These are phyloP conservation scores for Amaranthus palmeri DNA, from an alignment of 148 eudicot species.

Conservation along the genomic window DNA sequence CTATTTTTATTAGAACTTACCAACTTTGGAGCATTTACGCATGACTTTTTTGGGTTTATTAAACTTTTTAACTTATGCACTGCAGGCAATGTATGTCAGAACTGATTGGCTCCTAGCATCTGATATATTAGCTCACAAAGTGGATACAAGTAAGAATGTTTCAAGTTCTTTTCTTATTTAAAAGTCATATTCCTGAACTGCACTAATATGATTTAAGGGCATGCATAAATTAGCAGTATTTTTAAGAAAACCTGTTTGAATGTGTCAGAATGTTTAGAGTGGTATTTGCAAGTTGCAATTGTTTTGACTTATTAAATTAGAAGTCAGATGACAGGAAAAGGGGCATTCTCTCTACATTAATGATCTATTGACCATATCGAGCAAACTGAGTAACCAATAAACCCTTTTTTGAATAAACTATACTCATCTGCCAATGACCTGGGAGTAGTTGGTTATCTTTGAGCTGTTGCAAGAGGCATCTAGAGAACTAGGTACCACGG, in stretches of 20 bases:
- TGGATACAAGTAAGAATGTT: slow-evolving; percentile 15
- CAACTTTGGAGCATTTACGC: not conserved
- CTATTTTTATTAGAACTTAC: slow-evolving; percentile 5
- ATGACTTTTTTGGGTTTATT: not conserved
- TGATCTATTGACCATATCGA: slow-evolving; percentile 5
- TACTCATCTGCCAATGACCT: not conserved
- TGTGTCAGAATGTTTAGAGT: slow-evolving; percentile 10
- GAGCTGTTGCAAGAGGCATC: slow-evolving; percentile 3
- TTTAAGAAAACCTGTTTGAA: slow-evolving; percentile 1
- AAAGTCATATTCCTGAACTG: not conserved
- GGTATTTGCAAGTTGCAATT: slow-evolving; percentile 14
- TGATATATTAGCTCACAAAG: not conserved
- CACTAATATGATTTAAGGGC: not conserved
- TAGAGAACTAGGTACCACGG: not conserved
- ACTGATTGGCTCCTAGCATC: not conserved
- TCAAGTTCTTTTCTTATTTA: not conserved
- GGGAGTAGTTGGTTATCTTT: slow-evolving; percentile 6
- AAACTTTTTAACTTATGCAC: not conserved
- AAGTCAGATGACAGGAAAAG: not conserved
- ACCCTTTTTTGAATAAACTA: not conserved
- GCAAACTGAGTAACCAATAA: slow-evolving; percentile 9
- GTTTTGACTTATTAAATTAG: slow-evolving; percentile 10
- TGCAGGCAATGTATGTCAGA: not conserved
- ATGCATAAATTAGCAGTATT: slow-evolving; percentile 14
- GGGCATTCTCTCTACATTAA: not conserved